Base-by-base conservation (phyloP, 1,139 yeast genomes). In the Diutina scorzettiae region DNA sequence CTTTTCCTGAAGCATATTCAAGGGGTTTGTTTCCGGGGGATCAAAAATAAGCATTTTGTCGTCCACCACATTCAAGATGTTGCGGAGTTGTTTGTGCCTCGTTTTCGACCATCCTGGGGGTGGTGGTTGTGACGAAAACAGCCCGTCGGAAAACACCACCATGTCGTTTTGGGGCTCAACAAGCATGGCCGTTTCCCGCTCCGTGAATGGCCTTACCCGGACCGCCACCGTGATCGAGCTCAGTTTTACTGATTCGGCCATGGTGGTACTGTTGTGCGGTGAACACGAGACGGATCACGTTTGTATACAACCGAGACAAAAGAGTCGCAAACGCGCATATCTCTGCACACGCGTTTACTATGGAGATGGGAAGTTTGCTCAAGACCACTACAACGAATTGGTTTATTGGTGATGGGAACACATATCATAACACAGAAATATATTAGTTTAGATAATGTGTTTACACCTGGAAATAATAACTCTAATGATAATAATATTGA, bases 41-140 rank as follows among this genome's bases (percentile, higher is more conserved):
- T 87, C 96, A 57, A 89, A 87, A 11, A 87, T 79, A 46, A 89
- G 67, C 94, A 87, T 86, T 48, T 78, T 68, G 51, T 85, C 95
- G 62, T 87, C 96, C 3, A 85, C 91, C 23, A 85, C 93, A 45
- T 83, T 78, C 20, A 89, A 71, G 31, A 87, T 74, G 51, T 80
- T 81, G 41, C 94, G 68, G 23, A 85, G 66, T 0, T 85, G 84
- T 28, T 59, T 59, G 40, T 34, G 23, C 25, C 36, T 11, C 27
- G 17, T 16, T 54, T n/a, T 30, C 19, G 9, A 41, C 17, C 31
- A 9, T n/a, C n/a, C n/a, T n/a, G n/a, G n/a, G n/a, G n/a, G n/a
- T n/a, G n/a, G n/a, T n/a, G 43, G 54, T 40, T 48, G 51, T 42
- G 47, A 75, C 2, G 39, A 34, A 14, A 34, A 60, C 18, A 79